These are phyloP conservation scores for Fusarium subtropicale DNA, from an alignment of 2,329 filamentous ascomycete genomes.

Conservation along the genomic window DNA sequence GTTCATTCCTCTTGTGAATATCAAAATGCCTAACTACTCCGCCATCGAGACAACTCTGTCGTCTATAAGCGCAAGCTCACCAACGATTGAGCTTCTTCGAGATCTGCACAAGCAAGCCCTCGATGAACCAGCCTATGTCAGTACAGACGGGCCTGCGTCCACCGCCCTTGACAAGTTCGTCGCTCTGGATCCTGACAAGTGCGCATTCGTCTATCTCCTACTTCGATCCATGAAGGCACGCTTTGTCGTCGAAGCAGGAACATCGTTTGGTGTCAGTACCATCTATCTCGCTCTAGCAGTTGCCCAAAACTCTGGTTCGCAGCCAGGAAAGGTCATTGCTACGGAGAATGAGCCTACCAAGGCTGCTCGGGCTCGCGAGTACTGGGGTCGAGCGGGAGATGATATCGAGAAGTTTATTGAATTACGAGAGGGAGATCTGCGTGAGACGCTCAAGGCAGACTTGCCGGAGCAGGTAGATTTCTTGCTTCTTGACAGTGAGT, in stretches of 20 bases:
- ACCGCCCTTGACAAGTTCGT: conserved; percentile 64
- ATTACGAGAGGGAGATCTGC: conserved; percentile 67
- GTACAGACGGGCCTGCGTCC: conserved; percentile 38
- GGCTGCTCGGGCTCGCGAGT: conserved; percentile 60
- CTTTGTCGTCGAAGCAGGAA: conserved; percentile 69
- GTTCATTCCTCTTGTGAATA: neutral
- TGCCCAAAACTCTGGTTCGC: conserved; percentile 56
- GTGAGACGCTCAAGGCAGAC: conserved; percentile 61
- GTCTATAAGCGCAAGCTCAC: conserved; percentile 47
- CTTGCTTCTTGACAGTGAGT: conserved; percentile 70
- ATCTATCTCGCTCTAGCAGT: conserved; percentile 71
- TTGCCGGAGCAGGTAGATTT: conserved; percentile 65
- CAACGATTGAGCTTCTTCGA: conserved; percentile 46
- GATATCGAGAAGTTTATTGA: conserved; percentile 64
- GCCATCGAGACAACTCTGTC: conserved; percentile 48
- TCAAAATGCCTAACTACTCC: conserved; percentile 32
- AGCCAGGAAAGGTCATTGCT: conserved; percentile 61
- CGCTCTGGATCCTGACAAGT: conserved; percentile 69
- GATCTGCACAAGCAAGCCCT: conserved; percentile 50
- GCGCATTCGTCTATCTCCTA: conserved; percentile 66
- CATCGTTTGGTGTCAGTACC: conserved; percentile 70
- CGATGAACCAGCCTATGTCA: conserved; percentile 47
- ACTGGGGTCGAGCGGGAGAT: conserved; percentile 65
- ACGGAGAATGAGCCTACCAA: conserved; percentile 70
- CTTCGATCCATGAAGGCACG: conserved; percentile 60